Evolutionary conservation across 495 filamentous ascomycete species (phyloP).

Genomic region (Penicillium turbatum): DNA sequence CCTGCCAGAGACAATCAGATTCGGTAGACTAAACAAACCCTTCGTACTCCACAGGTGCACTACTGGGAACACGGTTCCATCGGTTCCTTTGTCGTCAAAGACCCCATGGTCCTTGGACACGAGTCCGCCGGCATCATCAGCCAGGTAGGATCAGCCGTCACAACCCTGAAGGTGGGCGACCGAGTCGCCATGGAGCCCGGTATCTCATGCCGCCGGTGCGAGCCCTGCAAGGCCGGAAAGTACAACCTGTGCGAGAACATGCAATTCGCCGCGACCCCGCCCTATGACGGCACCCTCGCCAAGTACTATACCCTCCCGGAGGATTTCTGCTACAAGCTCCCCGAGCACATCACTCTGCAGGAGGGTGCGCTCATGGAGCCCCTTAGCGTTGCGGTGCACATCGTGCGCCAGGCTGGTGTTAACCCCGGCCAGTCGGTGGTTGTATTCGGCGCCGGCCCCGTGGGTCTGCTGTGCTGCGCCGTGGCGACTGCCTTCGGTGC

Average conservation of each 20-base stretch:
- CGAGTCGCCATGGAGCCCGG: constrained; percentile 54
- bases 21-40: not conserved
- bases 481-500: constrained; percentile 53
- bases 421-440: constrained; percentile 47
- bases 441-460: constrained; percentile 52
- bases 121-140: constrained; percentile 77
- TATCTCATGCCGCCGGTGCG: constrained; percentile 48
- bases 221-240: constrained; percentile 47
- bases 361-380: constrained; percentile 54
- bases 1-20: not conserved
- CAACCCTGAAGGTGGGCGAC: constrained; percentile 41
- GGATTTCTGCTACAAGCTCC: constrained; percentile 54
- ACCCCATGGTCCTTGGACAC: constrained; percentile 91
- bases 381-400: constrained; percentile 52
- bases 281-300: constrained; percentile 51
- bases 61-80: constrained; percentile 86
- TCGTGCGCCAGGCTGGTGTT: constrained; percentile 44
- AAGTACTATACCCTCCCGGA: constrained; percentile 53
- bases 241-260: constrained; percentile 53
- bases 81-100: constrained; percentile 73
- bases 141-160: constrained; percentile 56
- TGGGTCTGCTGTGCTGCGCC: constrained; percentile 51
- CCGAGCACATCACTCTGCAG: constrained; percentile 40
- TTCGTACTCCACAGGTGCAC: constrained; percentile 52
- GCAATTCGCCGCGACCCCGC: constrained; percentile 52